Evolutionary conservation across 331 rosid genomes (phyloP), one percentile per base, ranked within the genome.

Genomic region (Malus hybrid): DNA sequence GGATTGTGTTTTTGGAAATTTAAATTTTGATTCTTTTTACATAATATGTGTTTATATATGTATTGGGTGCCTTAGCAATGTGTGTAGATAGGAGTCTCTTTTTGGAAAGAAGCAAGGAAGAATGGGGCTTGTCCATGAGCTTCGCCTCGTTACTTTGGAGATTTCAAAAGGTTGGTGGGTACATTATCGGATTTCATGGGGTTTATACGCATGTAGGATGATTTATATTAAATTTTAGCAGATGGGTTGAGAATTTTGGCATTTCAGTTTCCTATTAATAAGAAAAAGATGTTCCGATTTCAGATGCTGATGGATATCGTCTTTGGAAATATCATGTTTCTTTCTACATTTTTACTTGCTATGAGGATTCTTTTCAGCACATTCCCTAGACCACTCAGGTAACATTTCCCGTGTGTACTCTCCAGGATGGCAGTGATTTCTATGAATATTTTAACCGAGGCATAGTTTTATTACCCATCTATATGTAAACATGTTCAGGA

Each of bases 261-360:
- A 76, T 20, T 77, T 76, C 90, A 95, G 99, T 31, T 63, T 63
- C 20, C 2, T 63, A 63, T 13, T 62, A 3, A 15, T 63, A 63
- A 28, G 10, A 28, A 63, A 28, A 6, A 3, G 15, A 5, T 65
- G 77, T 73, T 82, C 59, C 71, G 57, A 54, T 80, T 79, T 74
- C 89, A 95, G 99, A 74, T 89, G 67, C 56, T 82, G 76, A 56
- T 81, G 75, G 87, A 92, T 79, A 86, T 85, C 27, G 61, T 82
- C 74, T 74, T 94, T 62, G 97, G 96, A 54, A 94, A 94, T 88
- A 67, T 86, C 22, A 64, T 87, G 73, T 90, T 88, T 81, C 71
- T 92, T n/a, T 77, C 82, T 64, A 84, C 90, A 62, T 84, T 92
- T 83, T 71, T 86, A 79, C 76, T 82, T 42, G 80, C 86, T 65